Evolutionary conservation across 345 rosid genomes (phyloP).

Genomic region (Hibiscus tridactylites): DNA sequence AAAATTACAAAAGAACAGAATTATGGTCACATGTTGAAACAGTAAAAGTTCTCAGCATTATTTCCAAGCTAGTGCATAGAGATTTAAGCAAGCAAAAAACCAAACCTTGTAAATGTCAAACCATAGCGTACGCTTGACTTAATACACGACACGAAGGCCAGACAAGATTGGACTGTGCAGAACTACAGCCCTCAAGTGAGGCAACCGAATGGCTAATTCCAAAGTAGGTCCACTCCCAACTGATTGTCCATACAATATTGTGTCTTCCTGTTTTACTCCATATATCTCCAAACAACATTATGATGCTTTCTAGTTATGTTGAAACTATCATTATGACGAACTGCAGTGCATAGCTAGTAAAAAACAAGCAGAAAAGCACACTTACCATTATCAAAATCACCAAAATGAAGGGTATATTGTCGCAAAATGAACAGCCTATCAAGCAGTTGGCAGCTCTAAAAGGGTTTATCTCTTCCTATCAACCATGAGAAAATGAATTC

Average conservation of each 20-base stretch:
- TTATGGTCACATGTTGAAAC: not conserved
- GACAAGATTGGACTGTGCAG: slow-evolving; percentile 85
- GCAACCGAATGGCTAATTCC: slow-evolving; percentile 64
- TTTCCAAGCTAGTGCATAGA: too few relatives aligned
- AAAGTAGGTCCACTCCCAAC: slow-evolving; percentile 88
- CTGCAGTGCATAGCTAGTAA: too few relatives aligned
- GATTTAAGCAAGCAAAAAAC: slow-evolving; percentile 7
- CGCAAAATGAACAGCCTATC: not conserved
- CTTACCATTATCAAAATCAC: too few relatives aligned
- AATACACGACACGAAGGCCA: slow-evolving; percentile 84
- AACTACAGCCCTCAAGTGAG: slow-evolving; percentile 54
- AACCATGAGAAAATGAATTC: not conserved
- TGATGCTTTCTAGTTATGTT: too few relatives aligned
- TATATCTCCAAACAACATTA: slow-evolving; percentile 40
- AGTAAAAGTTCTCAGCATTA: not conserved
- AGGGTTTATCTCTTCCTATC: too few relatives aligned
- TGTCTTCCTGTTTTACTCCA: slow-evolving; percentile 68
- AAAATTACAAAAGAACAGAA: slow-evolving; percentile 1
- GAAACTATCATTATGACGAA: too few relatives aligned
- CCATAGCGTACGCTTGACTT: slow-evolving; percentile 62
- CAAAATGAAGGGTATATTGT: too few relatives aligned
- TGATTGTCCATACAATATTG: slow-evolving; percentile 69
- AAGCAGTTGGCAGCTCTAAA: not conserved
- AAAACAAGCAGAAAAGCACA: too few relatives aligned
- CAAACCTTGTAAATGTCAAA: slow-evolving; percentile 76